A percentile compares a stretch with the other conserved stretches of the same genome.
Conservation (phyloP, 768 basidiomycete genomes). For the Mycena olivaceomarginata region DNA sequence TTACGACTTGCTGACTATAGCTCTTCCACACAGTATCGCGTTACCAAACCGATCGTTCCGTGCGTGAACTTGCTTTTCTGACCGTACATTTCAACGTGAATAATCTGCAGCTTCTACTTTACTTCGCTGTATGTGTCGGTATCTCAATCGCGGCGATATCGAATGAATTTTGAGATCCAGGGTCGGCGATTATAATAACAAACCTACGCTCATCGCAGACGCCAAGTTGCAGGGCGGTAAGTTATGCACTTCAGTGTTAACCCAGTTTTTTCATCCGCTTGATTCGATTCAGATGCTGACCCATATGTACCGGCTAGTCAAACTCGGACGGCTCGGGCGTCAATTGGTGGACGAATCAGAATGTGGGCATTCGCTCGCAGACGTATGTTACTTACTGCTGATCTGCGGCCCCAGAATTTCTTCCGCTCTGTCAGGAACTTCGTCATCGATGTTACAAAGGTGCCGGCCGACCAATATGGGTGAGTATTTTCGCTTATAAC, state of each 20-base stretch:
- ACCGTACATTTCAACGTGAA: background rate
- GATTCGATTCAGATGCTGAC: conserved; percentile 1
- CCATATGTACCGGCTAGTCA: background rate
- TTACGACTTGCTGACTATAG: no score
- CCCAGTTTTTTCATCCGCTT: no score
- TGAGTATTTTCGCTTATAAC: no score
- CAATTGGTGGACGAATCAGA: conserved; percentile 38
- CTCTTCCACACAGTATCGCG: conserved; percentile 9
- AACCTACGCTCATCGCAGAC: conserved; percentile 43
- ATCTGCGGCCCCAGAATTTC: conserved; percentile 28
- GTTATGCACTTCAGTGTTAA: background rate
- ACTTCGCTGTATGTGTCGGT: conserved; percentile 4
- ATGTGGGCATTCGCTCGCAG: background rate
- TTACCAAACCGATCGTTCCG: conserved; percentile 25
- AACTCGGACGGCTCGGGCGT: conserved; percentile 21
- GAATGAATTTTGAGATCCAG: background rate
- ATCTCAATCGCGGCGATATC: background rate
- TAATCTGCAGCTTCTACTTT: conserved; percentile 14
- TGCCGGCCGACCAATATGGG: conserved; percentile 53
- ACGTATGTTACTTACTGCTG: no score
- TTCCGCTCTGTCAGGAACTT: conserved; percentile 66
- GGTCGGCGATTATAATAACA: conserved; percentile 19
- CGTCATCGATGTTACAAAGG: conserved; percentile 61
- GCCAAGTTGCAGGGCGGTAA: conserved; percentile 54
- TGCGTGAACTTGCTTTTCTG: background rate